phyloP scores from a whole-genome alignment of 2,329 filamentous ascomycete genomes.

The Huntiella moniliformis region DNA sequence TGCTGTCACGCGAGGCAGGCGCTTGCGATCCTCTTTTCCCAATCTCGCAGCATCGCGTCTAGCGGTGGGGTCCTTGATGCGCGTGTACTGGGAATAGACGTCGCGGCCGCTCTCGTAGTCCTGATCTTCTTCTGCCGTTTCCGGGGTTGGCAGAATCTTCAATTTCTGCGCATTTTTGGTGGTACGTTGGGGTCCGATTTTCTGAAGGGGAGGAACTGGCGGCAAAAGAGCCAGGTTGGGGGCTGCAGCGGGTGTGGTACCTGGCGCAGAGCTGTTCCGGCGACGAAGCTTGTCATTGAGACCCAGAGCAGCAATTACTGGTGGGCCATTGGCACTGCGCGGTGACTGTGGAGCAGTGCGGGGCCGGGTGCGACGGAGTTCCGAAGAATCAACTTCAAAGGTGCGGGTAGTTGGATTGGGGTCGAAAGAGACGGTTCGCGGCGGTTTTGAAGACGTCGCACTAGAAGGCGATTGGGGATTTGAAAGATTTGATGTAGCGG shows the following conservation, averaged over 20 bases:
- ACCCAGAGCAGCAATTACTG: conserved; percentile 50
- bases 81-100: conserved; percentile 92
- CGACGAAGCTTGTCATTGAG: conserved; percentile 67
- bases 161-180: conserved; percentile 93
- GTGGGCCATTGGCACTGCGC: conserved; percentile 23
- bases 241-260: conserved; percentile 33
- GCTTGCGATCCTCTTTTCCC: conserved; percentile 79
- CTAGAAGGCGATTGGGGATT: conserved; percentile 17
- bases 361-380: conserved; percentile 20
- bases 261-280: conserved; percentile 44
- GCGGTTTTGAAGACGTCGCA: conserved; percentile 20
- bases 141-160: conserved; percentile 85
- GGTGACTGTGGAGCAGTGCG: conserved; percentile 16
- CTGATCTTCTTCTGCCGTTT: conserved; percentile 52
- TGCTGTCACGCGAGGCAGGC: conserved; percentile 77
- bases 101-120: conserved; percentile 89
- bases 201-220: conserved; percentile 25
- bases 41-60: conserved; percentile 77
- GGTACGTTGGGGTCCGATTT: conserved; percentile 86
- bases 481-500: conserved; percentile 4
- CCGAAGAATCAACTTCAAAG: conserved; percentile 30
- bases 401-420: conserved; percentile 46
- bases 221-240: conserved; percentile 17
- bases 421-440: conserved; percentile 59
- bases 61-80: conserved; percentile 92